Percentiles rank a stretch among this genome's conserved stretches.
Conservation (phyloP, 1,139 yeast genomes). For the Groenewaldozyma auringiensis region DNA sequence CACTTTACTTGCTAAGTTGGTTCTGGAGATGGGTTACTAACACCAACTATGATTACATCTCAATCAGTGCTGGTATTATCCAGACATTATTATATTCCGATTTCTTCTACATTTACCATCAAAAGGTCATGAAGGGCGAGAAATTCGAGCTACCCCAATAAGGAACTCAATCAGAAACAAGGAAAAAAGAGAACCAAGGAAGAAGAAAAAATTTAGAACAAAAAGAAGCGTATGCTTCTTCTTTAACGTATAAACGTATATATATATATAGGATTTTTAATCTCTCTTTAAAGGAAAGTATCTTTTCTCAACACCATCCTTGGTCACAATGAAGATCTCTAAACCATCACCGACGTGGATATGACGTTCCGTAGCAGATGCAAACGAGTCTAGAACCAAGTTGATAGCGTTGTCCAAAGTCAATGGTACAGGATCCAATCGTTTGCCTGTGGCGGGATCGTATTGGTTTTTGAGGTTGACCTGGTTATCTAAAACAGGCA, state of each 20-base stretch:
- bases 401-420: constrained; percentile 76
- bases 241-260: too few relatives aligned
- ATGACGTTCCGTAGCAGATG: constrained; percentile 96
- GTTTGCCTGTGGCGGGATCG: constrained; percentile 62
- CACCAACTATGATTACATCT: constrained; percentile 59
- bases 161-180: constrained; percentile 5
- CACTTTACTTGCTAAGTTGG: constrained; percentile 92
- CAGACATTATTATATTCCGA: constrained; percentile 89
- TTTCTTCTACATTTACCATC: constrained; percentile 87
- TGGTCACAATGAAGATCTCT: constrained; percentile 83
- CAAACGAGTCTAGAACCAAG: constrained; percentile 86
- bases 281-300: constrained; percentile 85
- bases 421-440: constrained; percentile 55
- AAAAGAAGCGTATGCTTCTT: too few relatives aligned
- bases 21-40: constrained; percentile 72
- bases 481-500: constrained; percentile 97
- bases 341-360: constrained; percentile 96
- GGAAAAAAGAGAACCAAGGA: background rate
- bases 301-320: constrained; percentile 83
- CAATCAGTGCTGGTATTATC: constrained; percentile 70
- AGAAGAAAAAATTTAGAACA: too few relatives aligned
- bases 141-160: constrained; percentile 72
- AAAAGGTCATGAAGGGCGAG: constrained; percentile 73
- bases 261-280: constrained; percentile 31
- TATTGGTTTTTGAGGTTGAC: constrained; percentile 90